Conservation (phyloP, 345 rosid genomes). For the Toxicodendron radicans region DNA sequence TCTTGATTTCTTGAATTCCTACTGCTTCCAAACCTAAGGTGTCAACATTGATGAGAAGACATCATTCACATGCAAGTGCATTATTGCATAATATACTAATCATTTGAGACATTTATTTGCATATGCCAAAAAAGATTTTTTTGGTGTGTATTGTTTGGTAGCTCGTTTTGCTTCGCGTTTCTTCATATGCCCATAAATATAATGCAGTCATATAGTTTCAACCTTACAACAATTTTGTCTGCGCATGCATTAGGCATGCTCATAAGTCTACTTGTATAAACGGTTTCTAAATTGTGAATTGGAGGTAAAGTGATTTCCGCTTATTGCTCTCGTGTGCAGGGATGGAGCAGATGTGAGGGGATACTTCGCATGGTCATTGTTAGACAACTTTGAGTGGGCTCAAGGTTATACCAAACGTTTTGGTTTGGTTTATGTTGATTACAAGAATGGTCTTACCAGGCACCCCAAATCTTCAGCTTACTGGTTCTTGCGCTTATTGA, state of each 20-base stretch:
- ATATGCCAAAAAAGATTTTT: too few relatives aligned
- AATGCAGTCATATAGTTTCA: background rate
- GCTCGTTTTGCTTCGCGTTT: background rate
- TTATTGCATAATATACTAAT: background rate
- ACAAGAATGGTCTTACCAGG: conserved; percentile 73
- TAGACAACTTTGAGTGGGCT: conserved; percentile 94
- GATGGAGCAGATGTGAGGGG: conserved; percentile 89
- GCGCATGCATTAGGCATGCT: background rate
- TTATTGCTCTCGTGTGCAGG: conserved; percentile 33
- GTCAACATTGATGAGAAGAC: background rate
- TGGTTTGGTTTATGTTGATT: conserved; percentile 82
- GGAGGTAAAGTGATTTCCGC: too few relatives aligned
- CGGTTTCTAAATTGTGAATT: background rate
- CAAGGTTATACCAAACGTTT: conserved; percentile 92
- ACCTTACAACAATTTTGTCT: background rate
- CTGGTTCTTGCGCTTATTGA: conserved; percentile 79
- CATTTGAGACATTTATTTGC: background rate
- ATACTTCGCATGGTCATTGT: conserved; percentile 89
- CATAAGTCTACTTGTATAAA: background rate
- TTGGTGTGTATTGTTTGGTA: too few relatives aligned
- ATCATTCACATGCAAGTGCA: background rate
- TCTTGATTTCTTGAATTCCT: background rate
- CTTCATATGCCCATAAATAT: background rate
- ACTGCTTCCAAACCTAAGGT: background rate
- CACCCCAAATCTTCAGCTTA: conserved; percentile 88